Evolutionary conservation across 2,329 filamentous ascomycete species (phyloP).

Genomic region (Juglanconis oblonga): DNA sequence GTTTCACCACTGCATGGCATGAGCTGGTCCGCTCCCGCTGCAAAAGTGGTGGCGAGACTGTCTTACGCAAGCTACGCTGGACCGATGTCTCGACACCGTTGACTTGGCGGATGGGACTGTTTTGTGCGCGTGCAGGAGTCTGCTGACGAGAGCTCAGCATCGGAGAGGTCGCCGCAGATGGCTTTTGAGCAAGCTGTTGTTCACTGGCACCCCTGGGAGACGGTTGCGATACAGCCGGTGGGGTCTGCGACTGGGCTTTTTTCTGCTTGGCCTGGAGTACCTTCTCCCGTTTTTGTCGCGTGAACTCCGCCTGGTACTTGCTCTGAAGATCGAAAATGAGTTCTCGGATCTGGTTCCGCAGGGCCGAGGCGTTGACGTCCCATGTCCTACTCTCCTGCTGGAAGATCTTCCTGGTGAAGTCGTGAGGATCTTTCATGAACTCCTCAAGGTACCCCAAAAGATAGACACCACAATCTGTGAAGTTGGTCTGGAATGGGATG

Average conservation of each 20-base stretch:
- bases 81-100: not conserved
- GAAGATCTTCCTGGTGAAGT: conserved; percentile 66
- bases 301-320: conserved; percentile 48
- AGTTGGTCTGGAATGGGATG: conserved; percentile 80
- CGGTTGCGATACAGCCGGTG: not conserved
- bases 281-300: conserved; percentile 34
- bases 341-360: conserved; percentile 64
- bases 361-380: conserved; percentile 53
- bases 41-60: not conserved
- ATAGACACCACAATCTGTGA: conserved; percentile 85
- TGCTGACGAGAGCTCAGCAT: not conserved
- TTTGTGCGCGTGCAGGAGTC: not conserved
- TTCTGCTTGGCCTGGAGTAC: conserved; percentile 21
- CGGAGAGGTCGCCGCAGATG: not conserved
- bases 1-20: not conserved
- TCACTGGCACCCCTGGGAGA: not conserved
- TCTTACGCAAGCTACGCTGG: not conserved
- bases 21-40: not conserved
- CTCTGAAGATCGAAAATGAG: conserved; percentile 62
- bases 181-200: not conserved
- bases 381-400: conserved; percentile 50
- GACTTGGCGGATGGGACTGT: not conserved
- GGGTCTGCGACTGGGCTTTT: not conserved
- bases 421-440: conserved; percentile 73
- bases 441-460: conserved; percentile 80